Evolutionary conservation across 1,284 basidiomycete genomes (phyloP).

Genomic region (Cutaneotrichosporon cyanovorans): DNA sequence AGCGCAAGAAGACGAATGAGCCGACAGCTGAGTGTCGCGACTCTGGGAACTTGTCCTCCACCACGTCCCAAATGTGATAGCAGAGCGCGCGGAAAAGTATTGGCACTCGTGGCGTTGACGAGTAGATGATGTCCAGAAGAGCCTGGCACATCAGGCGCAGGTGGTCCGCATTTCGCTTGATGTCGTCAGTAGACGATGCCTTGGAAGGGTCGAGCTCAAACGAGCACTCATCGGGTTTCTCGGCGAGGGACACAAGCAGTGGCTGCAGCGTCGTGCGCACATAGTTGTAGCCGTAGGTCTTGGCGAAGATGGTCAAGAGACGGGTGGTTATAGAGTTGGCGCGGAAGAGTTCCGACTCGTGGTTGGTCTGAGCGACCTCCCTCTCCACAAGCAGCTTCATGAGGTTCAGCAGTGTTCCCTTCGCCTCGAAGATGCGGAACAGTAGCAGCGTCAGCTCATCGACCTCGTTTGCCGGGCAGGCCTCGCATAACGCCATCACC

Average conservation of each 20-base stretch:
- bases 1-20: conserved; percentile 82
- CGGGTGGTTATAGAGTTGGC: conserved; percentile 77
- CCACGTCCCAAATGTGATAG: conserved; percentile 69
- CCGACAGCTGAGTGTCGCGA: conserved; percentile 78
- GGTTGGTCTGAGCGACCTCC: conserved; percentile 68
- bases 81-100: conserved; percentile 81
- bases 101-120: conserved; percentile 64
- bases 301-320: conserved; percentile 74
- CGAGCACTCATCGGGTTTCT: conserved; percentile 63
- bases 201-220: conserved; percentile 72
- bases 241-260: conserved; percentile 63
- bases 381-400: conserved; percentile 76
- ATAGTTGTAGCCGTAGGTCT: conserved; percentile 80
- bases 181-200: conserved; percentile 54
- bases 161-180: conserved; percentile 62
- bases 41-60: conserved; percentile 74
- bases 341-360: conserved; percentile 71
- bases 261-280: conserved; percentile 68
- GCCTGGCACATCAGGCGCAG: conserved; percentile 66
- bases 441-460: conserved; percentile 75
- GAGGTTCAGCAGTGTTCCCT: conserved; percentile 59
- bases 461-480: conserved; percentile 66
- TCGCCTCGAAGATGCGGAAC: conserved; percentile 75
- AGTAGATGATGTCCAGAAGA: conserved; percentile 67
- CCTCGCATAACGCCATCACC: conserved; percentile 76